phyloP scores from a whole-genome alignment of 192 early-diverging fungal genomes.

The Gryganskiella cystojenkinii region DNA sequence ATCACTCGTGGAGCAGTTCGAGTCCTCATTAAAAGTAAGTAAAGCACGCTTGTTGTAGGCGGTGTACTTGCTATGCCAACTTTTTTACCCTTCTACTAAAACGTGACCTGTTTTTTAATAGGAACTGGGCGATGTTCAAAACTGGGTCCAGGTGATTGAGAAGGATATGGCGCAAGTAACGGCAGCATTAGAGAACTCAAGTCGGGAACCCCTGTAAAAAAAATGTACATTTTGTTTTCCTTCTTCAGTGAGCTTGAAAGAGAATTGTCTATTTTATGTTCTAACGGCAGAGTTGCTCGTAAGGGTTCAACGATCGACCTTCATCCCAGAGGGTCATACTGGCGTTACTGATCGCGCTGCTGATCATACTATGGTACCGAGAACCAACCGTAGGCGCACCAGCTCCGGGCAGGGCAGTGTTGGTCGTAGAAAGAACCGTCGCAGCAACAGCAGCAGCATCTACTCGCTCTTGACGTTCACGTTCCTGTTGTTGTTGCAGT shows the following conservation, averaged over 20 bases:
- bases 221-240: background rate
- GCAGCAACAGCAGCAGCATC: background rate
- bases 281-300: conserved; percentile 43
- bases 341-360: conserved; percentile 39
- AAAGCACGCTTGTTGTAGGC: background rate
- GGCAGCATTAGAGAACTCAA: conserved; percentile 64
- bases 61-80: background rate
- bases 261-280: background rate
- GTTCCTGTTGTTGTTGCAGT: background rate
- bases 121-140: conserved; percentile 89
- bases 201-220: background rate
- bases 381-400: conserved; percentile 15
- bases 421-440: no score
- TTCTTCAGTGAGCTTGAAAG: background rate
- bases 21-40: conserved; percentile 80
- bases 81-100: no score
- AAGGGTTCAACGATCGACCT: conserved; percentile 16
- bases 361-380: conserved; percentile 32
- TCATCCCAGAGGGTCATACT: conserved; percentile 53
- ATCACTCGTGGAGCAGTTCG: conserved; percentile 77
- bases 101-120: conserved; percentile 35
- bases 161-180: conserved; percentile 83
- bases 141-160: conserved; percentile 89
- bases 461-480: conserved; percentile 1
- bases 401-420: no score